Percentiles rank a stretch among this genome's conserved stretches.
Evolutionary conservation across 495 filamentous ascomycete genomes (phyloP).

Genomic region (Aspergillus bertholletiae): DNA sequence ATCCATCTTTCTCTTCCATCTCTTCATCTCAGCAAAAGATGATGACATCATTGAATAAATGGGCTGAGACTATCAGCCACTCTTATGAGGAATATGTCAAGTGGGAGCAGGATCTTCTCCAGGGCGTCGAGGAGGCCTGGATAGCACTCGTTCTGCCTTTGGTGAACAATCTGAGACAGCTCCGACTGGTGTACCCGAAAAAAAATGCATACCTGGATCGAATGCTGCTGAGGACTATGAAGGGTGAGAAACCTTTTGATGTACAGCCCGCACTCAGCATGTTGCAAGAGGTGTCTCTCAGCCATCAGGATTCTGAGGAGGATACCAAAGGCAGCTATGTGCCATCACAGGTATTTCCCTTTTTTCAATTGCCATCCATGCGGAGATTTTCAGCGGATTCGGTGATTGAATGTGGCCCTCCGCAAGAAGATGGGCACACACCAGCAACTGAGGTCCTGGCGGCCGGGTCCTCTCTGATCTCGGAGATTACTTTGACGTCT

Average conservation of each 20-base stretch:
- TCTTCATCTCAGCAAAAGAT: slow-evolving; percentile 5
- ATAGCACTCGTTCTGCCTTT: slow-evolving; percentile 26
- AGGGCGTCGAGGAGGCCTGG: slow-evolving; percentile 28
- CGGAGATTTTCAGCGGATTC: slow-evolving; percentile 23
- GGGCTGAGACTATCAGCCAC: slow-evolving; percentile 12
- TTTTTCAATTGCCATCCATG: slow-evolving; percentile 30
- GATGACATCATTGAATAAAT: slow-evolving; percentile 9
- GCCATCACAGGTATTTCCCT: slow-evolving; percentile 20
- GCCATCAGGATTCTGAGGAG: slow-evolving; percentile 16
- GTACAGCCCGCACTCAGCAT: slow-evolving; percentile 13
- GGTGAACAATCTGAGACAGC: slow-evolving; percentile 23
- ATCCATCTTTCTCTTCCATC: background rate
- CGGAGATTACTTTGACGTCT: slow-evolving; percentile 23
- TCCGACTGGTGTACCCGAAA: slow-evolving; percentile 21
- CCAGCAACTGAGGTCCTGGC: background rate
- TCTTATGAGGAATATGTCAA: slow-evolving; percentile 18
- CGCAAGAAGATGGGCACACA: background rate
- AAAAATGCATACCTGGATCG: slow-evolving; percentile 19
- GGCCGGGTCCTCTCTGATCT: slow-evolving; percentile 15
- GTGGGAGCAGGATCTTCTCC: slow-evolving; percentile 23
- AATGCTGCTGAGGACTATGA: slow-evolving; percentile 18
- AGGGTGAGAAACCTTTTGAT: slow-evolving; percentile 18
- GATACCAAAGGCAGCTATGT: slow-evolving; percentile 14
- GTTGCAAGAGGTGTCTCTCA: slow-evolving; percentile 21
- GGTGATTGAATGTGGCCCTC: slow-evolving; percentile 22